Evolutionary conservation across 1,284 basidiomycete genomes (phyloP).

Genomic region (Jaminaea rosea): DNA sequence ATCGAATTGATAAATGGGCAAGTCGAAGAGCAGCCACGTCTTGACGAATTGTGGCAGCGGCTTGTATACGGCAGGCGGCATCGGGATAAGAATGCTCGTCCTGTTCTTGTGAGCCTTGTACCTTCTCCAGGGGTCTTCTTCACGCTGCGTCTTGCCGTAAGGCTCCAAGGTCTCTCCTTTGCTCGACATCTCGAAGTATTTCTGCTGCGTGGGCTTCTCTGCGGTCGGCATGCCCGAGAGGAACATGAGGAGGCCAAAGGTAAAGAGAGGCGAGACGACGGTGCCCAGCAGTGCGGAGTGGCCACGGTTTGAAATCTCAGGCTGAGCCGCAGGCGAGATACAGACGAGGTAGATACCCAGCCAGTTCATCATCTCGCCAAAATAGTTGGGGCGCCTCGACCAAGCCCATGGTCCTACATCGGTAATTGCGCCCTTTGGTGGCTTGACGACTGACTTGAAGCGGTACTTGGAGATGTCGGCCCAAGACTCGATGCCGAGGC

Average conservation of each 20-base stretch:
- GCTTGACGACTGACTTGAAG: slow-evolving; percentile 26
- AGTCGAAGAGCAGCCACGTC: slow-evolving; percentile 57
- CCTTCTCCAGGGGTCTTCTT: slow-evolving; percentile 33
- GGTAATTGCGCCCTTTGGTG: slow-evolving; percentile 31
- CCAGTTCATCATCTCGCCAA: slow-evolving; percentile 58
- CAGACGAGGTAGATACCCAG: slow-evolving; percentile 29
- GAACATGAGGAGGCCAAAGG: slow-evolving; percentile 48
- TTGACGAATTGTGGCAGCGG: slow-evolving; percentile 57
- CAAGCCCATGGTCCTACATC: slow-evolving; percentile 27
- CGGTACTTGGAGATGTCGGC: slow-evolving; percentile 59
- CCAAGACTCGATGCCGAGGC: slow-evolving; percentile 57
- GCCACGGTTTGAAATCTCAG: slow-evolving; percentile 7
- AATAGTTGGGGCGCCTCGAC: slow-evolving; percentile 60
- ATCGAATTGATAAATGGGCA: slow-evolving; percentile 37
- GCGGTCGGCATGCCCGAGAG: slow-evolving; percentile 62
- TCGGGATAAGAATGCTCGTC: slow-evolving; percentile 61
- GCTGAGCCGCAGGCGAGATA: slow-evolving; percentile 11
- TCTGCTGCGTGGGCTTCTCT: slow-evolving; percentile 62
- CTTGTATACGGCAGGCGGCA: slow-evolving; percentile 58
- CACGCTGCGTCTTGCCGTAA: slow-evolving; percentile 19
- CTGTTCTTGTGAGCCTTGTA: slow-evolving; percentile 39
- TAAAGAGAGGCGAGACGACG: slow-evolving; percentile 39
- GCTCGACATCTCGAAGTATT: slow-evolving; percentile 58
- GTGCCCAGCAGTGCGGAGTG: slow-evolving; percentile 25
- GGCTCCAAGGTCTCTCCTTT: slow-evolving; percentile 19